Evolutionary conservation across 495 filamentous ascomycete genomes (phyloP).

Genomic region (Xylaria venustula): DNA sequence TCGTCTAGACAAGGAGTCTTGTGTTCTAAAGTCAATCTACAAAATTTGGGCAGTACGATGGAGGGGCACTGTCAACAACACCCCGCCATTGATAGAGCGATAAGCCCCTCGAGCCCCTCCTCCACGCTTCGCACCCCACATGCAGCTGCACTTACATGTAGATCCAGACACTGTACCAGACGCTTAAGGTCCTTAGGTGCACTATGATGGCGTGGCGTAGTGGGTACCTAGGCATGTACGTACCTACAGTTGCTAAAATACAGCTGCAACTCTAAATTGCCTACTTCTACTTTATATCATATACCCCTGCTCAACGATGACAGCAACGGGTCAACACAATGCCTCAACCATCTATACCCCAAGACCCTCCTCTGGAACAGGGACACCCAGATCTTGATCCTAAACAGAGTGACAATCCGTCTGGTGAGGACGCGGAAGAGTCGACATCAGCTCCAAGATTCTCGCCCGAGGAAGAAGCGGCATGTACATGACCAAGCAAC

Average conservation of each 20-base stretch:
- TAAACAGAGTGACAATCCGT: neutral
- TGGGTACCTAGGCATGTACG: too few species aligned
- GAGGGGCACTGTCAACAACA: slow-evolving; percentile 13
- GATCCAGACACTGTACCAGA: too few species aligned
- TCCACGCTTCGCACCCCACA: too few species aligned
- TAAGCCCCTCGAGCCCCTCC: neutral
- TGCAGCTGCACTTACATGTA: too few species aligned
- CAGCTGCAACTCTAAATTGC: neutral
- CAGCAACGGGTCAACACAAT: neutral
- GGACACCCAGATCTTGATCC: neutral
- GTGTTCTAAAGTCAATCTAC: too few species aligned
- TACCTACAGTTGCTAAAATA: neutral
- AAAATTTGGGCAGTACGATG: slow-evolving; percentile 3
- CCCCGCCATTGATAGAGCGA: neutral
- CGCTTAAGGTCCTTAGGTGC: too few species aligned
- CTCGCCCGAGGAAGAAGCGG: slow-evolving; percentile 75
- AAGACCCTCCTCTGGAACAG: neutral
- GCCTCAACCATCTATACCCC: neutral
- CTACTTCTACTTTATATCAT: neutral
- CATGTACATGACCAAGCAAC: slow-evolving; percentile 35
- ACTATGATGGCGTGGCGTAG: too few species aligned
- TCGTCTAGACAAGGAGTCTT: too few species aligned
- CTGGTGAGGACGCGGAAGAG: slow-evolving; percentile 17
- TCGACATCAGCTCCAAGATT: slow-evolving; percentile 29
- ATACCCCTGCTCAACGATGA: neutral